Evolutionary conservation across 768 basidiomycete genomes (phyloP).

Genomic region (Suillus bovinus): DNA sequence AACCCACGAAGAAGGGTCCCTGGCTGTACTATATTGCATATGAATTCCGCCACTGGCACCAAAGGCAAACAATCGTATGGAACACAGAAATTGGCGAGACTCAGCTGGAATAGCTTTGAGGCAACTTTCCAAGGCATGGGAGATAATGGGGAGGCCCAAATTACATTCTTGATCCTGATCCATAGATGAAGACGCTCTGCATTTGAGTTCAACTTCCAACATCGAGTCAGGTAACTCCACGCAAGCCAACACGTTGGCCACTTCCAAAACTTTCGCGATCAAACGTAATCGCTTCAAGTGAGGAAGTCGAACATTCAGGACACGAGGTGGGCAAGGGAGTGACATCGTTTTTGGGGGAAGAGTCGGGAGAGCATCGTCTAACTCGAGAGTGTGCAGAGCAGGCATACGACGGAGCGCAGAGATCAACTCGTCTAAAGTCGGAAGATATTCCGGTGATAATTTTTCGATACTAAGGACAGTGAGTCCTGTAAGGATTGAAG

Average conservation of each 20-base stretch:
- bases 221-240: neutral
- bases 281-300: constrained; percentile 1
- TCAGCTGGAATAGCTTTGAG: neutral
- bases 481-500: constrained; percentile 35
- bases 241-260: neutral
- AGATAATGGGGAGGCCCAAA: neutral
- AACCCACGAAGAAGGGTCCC: neutral
- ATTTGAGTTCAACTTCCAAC: neutral
- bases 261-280: neutral
- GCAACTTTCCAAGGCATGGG: neutral
- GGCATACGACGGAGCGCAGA: constrained; percentile 37
- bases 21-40: neutral
- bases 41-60: neutral
- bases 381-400: constrained; percentile 32
- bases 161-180: neutral
- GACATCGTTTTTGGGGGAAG: neutral
- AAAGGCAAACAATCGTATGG: neutral
- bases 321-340: neutral
- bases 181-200: neutral
- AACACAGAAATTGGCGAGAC: neutral
- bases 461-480: constrained; percentile 38
- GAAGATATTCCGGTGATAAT: constrained; percentile 26
- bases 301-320: neutral
- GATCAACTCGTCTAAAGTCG: constrained; percentile 34
- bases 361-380: constrained; percentile 37